Conservation (phyloP, 2,329 filamentous ascomycete genomes). For the Phaeosphaeriaceae sp. region DNA sequence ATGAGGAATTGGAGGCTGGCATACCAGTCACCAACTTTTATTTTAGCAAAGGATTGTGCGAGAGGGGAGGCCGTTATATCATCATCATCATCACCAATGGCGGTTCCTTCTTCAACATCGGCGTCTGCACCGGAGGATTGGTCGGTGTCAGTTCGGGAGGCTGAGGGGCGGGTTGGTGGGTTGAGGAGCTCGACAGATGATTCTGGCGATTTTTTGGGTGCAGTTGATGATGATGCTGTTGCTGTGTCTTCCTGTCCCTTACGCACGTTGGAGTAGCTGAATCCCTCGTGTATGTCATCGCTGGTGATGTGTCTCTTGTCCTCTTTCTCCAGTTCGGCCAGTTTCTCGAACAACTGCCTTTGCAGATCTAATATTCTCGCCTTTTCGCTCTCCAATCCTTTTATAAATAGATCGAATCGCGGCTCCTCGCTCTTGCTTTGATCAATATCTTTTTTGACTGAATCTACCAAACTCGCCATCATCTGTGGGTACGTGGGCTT, state of each 20-base stretch:
- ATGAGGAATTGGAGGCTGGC: slow-evolving; percentile 77
- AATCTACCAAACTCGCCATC: slow-evolving; percentile 95
- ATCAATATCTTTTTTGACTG: slow-evolving; percentile 86
- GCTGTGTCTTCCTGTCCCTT: slow-evolving; percentile 31
- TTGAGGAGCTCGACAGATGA: slow-evolving; percentile 74
- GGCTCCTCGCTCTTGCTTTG: slow-evolving; percentile 70
- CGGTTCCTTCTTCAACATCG: slow-evolving; percentile 63
- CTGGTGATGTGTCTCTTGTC: slow-evolving; percentile 93
- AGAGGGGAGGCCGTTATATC: slow-evolving; percentile 77
- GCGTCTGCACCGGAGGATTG: slow-evolving; percentile 66
- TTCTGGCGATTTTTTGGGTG: slow-evolving; percentile 22
- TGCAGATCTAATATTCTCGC: slow-evolving; percentile 80
- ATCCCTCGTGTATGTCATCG: slow-evolving; percentile 85
- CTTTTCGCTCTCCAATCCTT: slow-evolving; percentile 77
- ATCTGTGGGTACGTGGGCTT: slow-evolving; percentile 92
- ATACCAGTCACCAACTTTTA: slow-evolving; percentile 76
- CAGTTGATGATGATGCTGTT: slow-evolving; percentile 31
- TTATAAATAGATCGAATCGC: slow-evolving; percentile 76
- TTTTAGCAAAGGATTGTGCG: slow-evolving; percentile 81
- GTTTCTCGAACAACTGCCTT: slow-evolving; percentile 72
- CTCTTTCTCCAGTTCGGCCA: slow-evolving; percentile 82
- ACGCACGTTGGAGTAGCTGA: slow-evolving; percentile 82
- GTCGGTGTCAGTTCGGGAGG: slow-evolving; percentile 49
- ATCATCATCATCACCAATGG: slow-evolving; percentile 62
- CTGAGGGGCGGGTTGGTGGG: slow-evolving; percentile 56